Conservation (phyloP, 2,329 filamentous ascomycete genomes). For the Boeremia lycopersici region DNA sequence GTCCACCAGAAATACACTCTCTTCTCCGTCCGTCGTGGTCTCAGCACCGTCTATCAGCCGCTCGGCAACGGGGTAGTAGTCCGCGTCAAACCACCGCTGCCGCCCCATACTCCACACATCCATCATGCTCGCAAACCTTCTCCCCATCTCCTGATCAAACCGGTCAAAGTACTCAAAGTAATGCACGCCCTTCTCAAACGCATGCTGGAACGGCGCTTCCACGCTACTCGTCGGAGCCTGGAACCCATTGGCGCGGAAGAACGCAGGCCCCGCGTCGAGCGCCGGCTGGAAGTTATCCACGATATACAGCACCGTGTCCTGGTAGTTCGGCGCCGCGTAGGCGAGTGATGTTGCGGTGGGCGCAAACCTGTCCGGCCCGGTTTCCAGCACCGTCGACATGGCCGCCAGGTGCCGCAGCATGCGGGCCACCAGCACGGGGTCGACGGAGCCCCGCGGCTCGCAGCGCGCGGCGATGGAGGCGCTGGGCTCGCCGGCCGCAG, state of each 20-base stretch:
- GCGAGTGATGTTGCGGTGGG: conserved; percentile 23
- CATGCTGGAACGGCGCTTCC: conserved; percentile 32
- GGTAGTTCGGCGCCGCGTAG: conserved; percentile 25
- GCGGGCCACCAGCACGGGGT: conserved; percentile 30
- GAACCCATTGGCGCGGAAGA: conserved; percentile 24
- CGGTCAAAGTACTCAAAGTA: conserved; percentile 34
- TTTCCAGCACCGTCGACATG: conserved; percentile 29
- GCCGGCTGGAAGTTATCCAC: conserved; percentile 29
- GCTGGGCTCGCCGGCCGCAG: conserved; percentile 16
- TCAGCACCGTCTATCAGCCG: conserved; percentile 27
- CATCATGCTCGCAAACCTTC: conserved; percentile 38
- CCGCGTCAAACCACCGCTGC: conserved; percentile 29
- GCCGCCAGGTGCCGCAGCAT: conserved; percentile 39
- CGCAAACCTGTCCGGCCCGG: conserved; percentile 24
- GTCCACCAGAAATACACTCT: conserved; percentile 28
- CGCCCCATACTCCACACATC: conserved; percentile 33
- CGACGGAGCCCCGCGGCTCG: conserved; percentile 15
- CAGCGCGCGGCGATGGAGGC: conserved; percentile 21
- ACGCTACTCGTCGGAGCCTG: conserved; percentile 21
- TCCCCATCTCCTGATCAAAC: conserved; percentile 29
- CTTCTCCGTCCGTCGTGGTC: background rate
- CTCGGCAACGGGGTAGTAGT: conserved; percentile 33
- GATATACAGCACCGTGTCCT: conserved; percentile 31
- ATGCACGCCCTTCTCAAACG: conserved; percentile 25
- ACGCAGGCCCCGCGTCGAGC: conserved; percentile 23